Evolutionary conservation across 345 rosid genomes (phyloP).

Genomic region (Brassica rapa): DNA sequence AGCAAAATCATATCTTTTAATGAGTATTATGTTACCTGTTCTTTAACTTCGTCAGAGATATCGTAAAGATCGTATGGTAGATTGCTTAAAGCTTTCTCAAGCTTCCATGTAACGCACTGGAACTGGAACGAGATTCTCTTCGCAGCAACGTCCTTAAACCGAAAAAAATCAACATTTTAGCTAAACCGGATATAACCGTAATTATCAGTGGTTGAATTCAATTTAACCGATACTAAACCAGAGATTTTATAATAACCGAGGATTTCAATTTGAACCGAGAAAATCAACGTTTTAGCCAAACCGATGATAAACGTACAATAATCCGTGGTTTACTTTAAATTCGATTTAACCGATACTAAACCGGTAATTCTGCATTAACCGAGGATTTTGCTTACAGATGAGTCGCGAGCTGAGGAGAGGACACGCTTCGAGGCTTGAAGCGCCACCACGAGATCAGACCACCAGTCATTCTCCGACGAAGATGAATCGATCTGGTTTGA

Average conservation of each 20-base stretch:
- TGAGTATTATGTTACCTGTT: conserved; percentile 53
- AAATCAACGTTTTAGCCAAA: conserved; percentile 14
- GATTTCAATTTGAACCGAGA: conserved; percentile 40
- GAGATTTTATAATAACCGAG: conserved; percentile 13
- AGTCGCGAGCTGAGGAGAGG: conserved; percentile 44
- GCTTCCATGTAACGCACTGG: conserved; percentile 77
- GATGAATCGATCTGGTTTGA: conserved; percentile 30
- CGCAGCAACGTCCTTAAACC: conserved; percentile 66
- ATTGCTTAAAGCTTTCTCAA: conserved; percentile 74
- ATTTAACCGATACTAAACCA: conserved; percentile 7
- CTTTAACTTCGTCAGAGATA: conserved; percentile 88
- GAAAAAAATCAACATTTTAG: conserved; percentile 23
- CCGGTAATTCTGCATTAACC: conserved; percentile 21
- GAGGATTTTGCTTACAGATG: conserved; percentile 57
- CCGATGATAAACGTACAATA: conserved; percentile 17
- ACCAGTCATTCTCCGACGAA: conserved; percentile 52
- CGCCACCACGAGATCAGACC: conserved; percentile 60
- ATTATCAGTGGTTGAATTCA: background rate
- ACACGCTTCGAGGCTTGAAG: conserved; percentile 65
- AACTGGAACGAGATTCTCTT: conserved; percentile 76
- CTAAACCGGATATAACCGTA: conserved; percentile 25
- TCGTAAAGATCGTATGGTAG: conserved; percentile 68
- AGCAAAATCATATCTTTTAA: background rate
- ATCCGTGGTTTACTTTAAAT: background rate
- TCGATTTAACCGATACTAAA: conserved; percentile 4